Percentiles rank a stretch among this genome's conserved stretches.
Evolutionary conservation across 2,329 filamentous ascomycete genomes (phyloP).

Genomic region (Cadophora sp.): DNA sequence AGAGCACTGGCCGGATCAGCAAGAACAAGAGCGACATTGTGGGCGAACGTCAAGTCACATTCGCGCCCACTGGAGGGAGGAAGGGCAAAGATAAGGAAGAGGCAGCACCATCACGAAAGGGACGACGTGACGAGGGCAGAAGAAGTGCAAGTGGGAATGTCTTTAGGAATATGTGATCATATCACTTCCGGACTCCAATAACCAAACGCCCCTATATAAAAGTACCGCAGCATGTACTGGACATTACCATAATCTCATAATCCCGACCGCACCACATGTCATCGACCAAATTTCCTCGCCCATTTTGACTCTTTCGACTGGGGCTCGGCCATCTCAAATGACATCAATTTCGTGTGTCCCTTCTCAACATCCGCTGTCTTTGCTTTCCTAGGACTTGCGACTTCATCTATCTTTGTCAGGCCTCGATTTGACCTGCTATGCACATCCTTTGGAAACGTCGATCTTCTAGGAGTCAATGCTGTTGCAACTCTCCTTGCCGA

Average conservation of each 20-base stretch:
- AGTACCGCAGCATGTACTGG: constrained; percentile 12
- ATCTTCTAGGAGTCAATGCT: constrained; percentile 66
- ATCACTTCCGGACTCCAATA: constrained; percentile 15
- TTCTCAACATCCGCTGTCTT: constrained; percentile 65
- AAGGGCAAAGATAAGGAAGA: constrained; percentile 51
- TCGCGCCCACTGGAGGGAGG: constrained; percentile 68
- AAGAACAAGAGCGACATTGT: constrained; percentile 58
- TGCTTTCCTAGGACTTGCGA: constrained; percentile 61
- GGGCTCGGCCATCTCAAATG: constrained; percentile 43
- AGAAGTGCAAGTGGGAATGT: constrained; percentile 80
- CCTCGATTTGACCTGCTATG: constrained; percentile 53
- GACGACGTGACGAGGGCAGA: constrained; percentile 51
- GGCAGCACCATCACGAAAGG: constrained; percentile 33
- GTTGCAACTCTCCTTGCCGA: constrained; percentile 69
- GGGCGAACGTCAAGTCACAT: constrained; percentile 74
- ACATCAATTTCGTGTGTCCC: constrained; percentile 46
- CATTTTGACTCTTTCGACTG: constrained; percentile 41
- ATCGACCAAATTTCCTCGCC: constrained; percentile 39
- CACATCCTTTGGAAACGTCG: constrained; percentile 65
- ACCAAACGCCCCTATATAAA: constrained; percentile 16
- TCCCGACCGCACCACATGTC: constrained; percentile 26
- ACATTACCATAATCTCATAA: constrained; percentile 26
- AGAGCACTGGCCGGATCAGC: constrained; percentile 54
- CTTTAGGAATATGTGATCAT: constrained; percentile 49
- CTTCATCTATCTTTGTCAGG: constrained; percentile 57